Base-by-base conservation (phyloP, 1,139 yeast genomes). In the Candida gigantensis region DNA sequence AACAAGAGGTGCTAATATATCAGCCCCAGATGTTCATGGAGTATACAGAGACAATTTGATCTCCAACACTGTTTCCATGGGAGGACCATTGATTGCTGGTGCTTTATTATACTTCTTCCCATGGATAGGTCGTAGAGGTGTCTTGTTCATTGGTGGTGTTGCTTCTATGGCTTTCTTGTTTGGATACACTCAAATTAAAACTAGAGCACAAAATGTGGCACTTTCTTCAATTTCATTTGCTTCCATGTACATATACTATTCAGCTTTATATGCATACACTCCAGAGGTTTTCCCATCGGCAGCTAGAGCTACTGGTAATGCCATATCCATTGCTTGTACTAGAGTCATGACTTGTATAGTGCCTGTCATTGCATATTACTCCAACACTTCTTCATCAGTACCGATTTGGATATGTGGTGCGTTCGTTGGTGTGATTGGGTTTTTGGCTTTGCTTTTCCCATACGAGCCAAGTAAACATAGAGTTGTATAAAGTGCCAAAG, bases 361-460 rank as follows among this genome's bases (percentile, higher is more conserved):
- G 5, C 81, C 83, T 0, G 65, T 76, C 27, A 68, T 77, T 37
- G 75, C 74, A 36, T 74, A 68, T 56, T 77, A 53, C 49, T 66
- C 73, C 33, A 62, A 68, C 34, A 60, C 74, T 8, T 42, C 58
- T 5, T 62, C 79, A 5, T 40, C 70, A 9, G 72, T 69, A 23
- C 82, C 83, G 2, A 73, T 78, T 36, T 77, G 77, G 70, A 76
- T 77, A n/a, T 71, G 79, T 56, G 84, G 82, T 20, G 79, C 77
- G 1, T 57, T 71, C 42, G 70, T 72, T 43, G 77, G 78, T 4
- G 55, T 55, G 8, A 52, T 72, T 33, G 76, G 75, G 1, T 32
- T 72, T 12, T 42, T 72, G 12, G 68, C 78, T 1, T 47, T 67
- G 28, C 49, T 61, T 30, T 59, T 76, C 39, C 81, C 81, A 3